Base-by-base conservation (phyloP, 352 stramenopile species). In the Thalassiosira allenii region DNA sequence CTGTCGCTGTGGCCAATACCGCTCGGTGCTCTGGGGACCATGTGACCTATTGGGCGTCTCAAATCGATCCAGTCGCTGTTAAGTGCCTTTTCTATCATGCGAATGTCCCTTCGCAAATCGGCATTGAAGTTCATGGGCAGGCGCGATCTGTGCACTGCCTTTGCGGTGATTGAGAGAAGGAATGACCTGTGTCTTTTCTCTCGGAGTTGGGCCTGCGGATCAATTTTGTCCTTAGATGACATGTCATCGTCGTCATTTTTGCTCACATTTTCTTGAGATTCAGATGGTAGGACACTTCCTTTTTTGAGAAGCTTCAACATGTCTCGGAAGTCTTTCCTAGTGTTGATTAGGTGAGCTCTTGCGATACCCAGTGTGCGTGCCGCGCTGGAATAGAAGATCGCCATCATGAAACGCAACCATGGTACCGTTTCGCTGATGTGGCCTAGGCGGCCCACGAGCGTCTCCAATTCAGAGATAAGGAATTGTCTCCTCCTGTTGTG, bases 361-460 rank as follows among this genome's bases (percentile, higher is more conserved):
- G 63, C 70, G 3, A 32, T 33, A 34, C 57, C 58, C 0, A 84
- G 43, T 4, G 29, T 43, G 11, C 22, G 6, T 5, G 59, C 23
- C 1, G 79, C 62, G 11, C 66, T 75, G 3, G 52, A 65, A 34
- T 84, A 84, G 23, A 84, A 3, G 37, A 79, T 58, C 3, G 67
- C 49, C 33, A 84, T 52, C 1, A 84, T 2, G 34, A 75, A 57
- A 3, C 40, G 47, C 6, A 83, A 34, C 75, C 75, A 83, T n/a
- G 40, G 58, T 30, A 59, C n/a, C 0, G 37, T 34, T 30, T 63
- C 27, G 14, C 43, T 27, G 14, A 83, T 59, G 44, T 63, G 41
- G 9, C 40, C 32, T 8, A 83, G 34, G 17, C 56, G 54, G 8
- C 75, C 75, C 6, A 57, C 54, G 5, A 83, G 33, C n/a, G 29